A percentile compares a stretch with the other conserved stretches of the same genome.
phyloP scores from a whole-genome alignment of 1,284 basidiomycete genomes.

The Coniophora puteana region DNA sequence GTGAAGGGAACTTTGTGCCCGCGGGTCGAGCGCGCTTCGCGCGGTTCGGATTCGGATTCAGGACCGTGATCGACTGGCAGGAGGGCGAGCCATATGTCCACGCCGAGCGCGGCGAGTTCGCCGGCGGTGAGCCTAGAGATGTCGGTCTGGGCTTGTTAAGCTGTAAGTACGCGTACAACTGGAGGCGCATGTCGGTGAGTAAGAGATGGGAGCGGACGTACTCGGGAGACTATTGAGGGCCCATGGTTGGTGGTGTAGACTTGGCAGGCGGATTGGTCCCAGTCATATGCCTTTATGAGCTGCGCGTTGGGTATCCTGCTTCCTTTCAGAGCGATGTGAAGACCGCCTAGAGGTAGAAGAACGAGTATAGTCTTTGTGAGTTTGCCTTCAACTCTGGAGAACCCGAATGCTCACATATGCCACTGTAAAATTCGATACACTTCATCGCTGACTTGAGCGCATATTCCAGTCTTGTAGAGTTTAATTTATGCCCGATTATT shows the following conservation, averaged over 20 bases:
- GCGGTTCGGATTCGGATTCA: conserved; percentile 71
- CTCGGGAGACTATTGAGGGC: conserved; percentile 43
- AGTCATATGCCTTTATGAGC: conserved; percentile 71
- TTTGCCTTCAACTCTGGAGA: no score
- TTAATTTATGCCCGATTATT: no score
- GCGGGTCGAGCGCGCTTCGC: conserved; percentile 64
- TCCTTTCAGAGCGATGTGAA: conserved; percentile 61
- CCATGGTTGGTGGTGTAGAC: conserved; percentile 63
- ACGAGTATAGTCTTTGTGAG: no score
- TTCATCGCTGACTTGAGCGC: no score
- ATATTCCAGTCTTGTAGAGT: no score
- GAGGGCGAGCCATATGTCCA: conserved; percentile 73
- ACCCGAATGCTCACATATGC: conserved; percentile 67
- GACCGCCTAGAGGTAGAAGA: conserved; percentile 54
- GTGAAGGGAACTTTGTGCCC: conserved; percentile 73
- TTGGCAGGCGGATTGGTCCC: conserved; percentile 68
- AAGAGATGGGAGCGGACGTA: conserved; percentile 23
- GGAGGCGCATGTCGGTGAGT: background rate
- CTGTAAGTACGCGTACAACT: conserved; percentile 3
- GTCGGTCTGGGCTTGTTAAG: conserved; percentile 43
- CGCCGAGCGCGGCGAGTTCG: conserved; percentile 40
- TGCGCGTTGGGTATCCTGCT: conserved; percentile 39
- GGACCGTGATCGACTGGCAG: conserved; percentile 76
- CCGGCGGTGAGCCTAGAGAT: conserved; percentile 52
- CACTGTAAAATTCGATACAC: conserved; percentile 79